Percentiles rank a stretch among this genome's conserved stretches.
Conservation (phyloP, 2,329 filamentous ascomycete species). For the Tolypocladium ophioglossoides region DNA sequence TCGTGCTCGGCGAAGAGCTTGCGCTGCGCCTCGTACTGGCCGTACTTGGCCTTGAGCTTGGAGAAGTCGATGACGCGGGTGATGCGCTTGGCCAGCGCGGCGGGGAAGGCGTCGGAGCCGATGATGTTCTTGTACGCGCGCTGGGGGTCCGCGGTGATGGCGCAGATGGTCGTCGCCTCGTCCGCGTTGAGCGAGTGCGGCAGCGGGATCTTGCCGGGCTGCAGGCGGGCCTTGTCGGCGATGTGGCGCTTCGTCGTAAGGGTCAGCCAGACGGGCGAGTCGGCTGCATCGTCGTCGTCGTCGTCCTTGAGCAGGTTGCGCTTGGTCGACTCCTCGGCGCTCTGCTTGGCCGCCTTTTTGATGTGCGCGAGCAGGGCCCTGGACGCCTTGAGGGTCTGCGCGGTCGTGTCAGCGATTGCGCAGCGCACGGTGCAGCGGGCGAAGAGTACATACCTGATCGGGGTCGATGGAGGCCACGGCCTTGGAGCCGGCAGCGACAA, state of each 20-base stretch:
- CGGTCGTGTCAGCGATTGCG: neutral
- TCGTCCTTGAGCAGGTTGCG: conserved; percentile 44
- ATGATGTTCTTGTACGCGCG: conserved; percentile 85
- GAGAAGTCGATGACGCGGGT: conserved; percentile 68
- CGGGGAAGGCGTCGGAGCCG: conserved; percentile 60
- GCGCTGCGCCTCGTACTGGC: conserved; percentile 76
- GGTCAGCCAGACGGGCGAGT: conserved; percentile 50
- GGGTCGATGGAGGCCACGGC: conserved; percentile 25
- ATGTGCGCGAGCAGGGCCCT: conserved; percentile 53
- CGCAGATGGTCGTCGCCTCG: conserved; percentile 57
- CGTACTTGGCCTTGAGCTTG: conserved; percentile 75
- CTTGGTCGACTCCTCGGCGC: conserved; percentile 35
- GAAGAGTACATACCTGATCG: conserved; percentile 25
- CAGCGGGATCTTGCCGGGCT: conserved; percentile 72
- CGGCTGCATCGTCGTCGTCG: conserved; percentile 27
- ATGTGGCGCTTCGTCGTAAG: conserved; percentile 58
- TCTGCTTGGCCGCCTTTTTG: conserved; percentile 42
- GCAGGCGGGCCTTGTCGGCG: conserved; percentile 63
- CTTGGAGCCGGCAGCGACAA: conserved; percentile 20
- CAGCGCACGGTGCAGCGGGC: neutral
- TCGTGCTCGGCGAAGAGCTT: conserved; percentile 82
- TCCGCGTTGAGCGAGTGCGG: conserved; percentile 64
- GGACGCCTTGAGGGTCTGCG: conserved; percentile 49
- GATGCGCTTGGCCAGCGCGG: conserved; percentile 54
- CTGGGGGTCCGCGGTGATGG: conserved; percentile 76